phyloP scores from a whole-genome alignment of 352 stramenopile species.

The Globisporangium viniferum region DNA sequence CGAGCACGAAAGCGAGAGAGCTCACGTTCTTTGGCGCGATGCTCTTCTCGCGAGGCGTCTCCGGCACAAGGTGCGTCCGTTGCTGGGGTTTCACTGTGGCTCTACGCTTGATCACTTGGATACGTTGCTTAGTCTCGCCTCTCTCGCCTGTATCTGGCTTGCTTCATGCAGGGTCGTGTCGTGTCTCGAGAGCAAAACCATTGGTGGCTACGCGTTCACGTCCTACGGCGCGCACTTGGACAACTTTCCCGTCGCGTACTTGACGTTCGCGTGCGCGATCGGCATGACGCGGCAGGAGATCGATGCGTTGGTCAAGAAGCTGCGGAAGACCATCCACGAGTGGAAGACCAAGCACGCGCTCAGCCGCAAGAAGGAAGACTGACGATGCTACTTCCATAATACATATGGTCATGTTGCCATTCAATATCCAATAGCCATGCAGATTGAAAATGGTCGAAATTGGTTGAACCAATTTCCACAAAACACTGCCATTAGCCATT shows the following conservation, averaged over 20 bases:
- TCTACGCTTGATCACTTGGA: background rate
- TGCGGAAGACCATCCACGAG: conserved; percentile 91
- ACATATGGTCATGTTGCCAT: background rate
- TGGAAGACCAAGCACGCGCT: conserved; percentile 56
- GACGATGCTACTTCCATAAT: background rate
- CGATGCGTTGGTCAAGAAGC: conserved; percentile 87
- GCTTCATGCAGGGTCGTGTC: conserved; percentile 83
- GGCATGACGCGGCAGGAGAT: conserved; percentile 92
- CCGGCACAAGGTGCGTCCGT: conserved; percentile 76
- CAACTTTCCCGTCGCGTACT: conserved; percentile 89
- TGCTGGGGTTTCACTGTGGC: too few relatives aligned
- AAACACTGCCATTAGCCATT: background rate
- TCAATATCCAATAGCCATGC: background rate
- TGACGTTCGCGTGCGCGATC: conserved; percentile 96
- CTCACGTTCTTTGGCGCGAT: conserved; percentile 96
- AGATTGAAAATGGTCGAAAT: background rate
- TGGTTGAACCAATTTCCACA: background rate
- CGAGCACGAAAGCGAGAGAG: conserved; percentile 31
- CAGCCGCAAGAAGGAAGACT: conserved; percentile 8
- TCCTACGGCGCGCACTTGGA: conserved; percentile 93
- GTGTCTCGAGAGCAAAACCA: conserved; percentile 77
- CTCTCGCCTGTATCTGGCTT: background rate
- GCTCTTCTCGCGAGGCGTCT: conserved; percentile 97
- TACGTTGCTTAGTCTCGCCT: too few relatives aligned
- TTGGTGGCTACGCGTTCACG: conserved; percentile 88